Evolutionary conservation across 2,329 filamentous ascomycete species (phyloP).

Genomic region (Dryadomyces quercivorus): DNA sequence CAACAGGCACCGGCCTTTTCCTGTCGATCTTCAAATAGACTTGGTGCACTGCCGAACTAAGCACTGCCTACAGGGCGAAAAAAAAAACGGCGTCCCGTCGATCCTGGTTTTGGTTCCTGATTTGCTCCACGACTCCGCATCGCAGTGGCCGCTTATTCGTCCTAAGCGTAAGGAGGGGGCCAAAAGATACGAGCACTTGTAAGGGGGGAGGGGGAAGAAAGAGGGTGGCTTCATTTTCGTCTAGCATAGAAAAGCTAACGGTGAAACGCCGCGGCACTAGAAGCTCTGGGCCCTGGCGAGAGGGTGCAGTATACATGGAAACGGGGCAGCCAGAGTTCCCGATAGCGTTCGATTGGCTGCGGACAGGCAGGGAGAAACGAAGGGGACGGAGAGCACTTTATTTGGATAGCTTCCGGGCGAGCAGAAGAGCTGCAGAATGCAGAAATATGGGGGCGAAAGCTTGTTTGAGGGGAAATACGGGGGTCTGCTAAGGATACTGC

Average conservation of each 20-base stretch:
- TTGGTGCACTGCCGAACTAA: background rate
- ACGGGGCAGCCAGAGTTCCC: background rate
- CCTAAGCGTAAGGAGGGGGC: too few relatives aligned
- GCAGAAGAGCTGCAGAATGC: too few relatives aligned
- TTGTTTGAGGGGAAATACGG: too few relatives aligned
- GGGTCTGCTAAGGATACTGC: too few relatives aligned
- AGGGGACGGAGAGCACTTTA: background rate
- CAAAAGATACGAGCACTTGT: too few relatives aligned
- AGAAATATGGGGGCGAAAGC: too few relatives aligned
- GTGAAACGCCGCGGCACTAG: background rate
- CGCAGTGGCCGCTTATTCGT: background rate
- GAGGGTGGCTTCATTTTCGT: background rate
- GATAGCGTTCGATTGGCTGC: background rate
- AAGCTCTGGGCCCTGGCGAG: too few relatives aligned
- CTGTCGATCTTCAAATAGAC: too few relatives aligned
- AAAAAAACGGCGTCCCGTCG: background rate
- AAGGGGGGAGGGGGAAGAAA: too few relatives aligned
- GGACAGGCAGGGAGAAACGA: too few relatives aligned
- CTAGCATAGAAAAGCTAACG: background rate
- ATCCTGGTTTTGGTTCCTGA: background rate
- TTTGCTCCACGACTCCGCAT: background rate
- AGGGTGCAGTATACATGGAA: too few relatives aligned
- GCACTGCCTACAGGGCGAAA: background rate
- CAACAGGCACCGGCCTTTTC: too few relatives aligned
- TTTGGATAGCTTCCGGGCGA: background rate